A percentile compares a stretch with the other conserved stretches of the same genome.
Evolutionary conservation across 2,329 filamentous ascomycete genomes (phyloP).

Genomic region (Microsporum audouinii): DNA sequence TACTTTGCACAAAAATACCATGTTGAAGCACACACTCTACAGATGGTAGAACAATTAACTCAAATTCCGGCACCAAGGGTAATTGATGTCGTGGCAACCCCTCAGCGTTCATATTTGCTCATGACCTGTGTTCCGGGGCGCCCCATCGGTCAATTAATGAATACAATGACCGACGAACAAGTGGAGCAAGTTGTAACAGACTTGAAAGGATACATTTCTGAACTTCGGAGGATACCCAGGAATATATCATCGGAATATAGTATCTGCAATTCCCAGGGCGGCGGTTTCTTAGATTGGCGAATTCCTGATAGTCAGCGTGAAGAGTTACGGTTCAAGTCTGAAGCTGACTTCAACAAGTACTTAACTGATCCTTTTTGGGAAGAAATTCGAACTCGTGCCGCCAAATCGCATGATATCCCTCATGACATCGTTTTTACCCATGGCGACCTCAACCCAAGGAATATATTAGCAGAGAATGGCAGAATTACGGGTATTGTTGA

Average conservation of each 20-base stretch:
- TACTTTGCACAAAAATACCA: slow-evolving; percentile 5
- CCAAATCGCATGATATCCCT: slow-evolving; percentile 9
- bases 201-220: slow-evolving; percentile 9
- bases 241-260: not conserved
- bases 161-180: slow-evolving; percentile 14
- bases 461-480: slow-evolving; percentile 21
- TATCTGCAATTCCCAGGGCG: slow-evolving; percentile 12
- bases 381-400: slow-evolving; percentile 8
- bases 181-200: slow-evolving; percentile 10
- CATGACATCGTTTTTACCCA: slow-evolving; percentile 23
- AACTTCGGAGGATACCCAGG: slow-evolving; percentile 9
- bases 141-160: slow-evolving; percentile 10
- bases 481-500: slow-evolving; percentile 20
- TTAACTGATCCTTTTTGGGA: slow-evolving; percentile 11
- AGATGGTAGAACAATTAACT: slow-evolving; percentile 10
- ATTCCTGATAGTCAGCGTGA: slow-evolving; percentile 13
- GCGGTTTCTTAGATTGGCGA: slow-evolving; percentile 12
- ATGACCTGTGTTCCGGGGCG: slow-evolving; percentile 14
- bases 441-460: slow-evolving; percentile 20
- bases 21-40: slow-evolving; percentile 10
- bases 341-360: slow-evolving; percentile 13
- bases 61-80: slow-evolving; percentile 9
- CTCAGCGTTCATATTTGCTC: slow-evolving; percentile 9
- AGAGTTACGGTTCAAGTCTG: slow-evolving; percentile 10
- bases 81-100: slow-evolving; percentile 10